Evolutionary conservation across 2,329 filamentous ascomycete genomes (phyloP).

Genomic region (Pyrenophora graminea): DNA sequence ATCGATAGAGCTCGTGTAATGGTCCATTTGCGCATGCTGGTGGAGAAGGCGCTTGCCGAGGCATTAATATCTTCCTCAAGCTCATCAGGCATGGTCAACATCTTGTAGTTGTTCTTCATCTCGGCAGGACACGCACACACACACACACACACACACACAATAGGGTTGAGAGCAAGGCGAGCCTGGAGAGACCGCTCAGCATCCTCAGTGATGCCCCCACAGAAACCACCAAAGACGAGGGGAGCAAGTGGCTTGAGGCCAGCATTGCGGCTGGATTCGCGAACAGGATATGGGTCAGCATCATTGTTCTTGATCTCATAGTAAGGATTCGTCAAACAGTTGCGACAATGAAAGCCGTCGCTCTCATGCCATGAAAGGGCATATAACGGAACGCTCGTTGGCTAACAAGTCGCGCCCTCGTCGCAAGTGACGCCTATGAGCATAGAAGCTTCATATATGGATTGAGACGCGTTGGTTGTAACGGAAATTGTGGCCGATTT

Average conservation of each 20-base stretch:
- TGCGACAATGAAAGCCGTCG: too few relatives aligned
- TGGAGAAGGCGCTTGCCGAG: neutral
- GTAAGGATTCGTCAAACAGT: too few relatives aligned
- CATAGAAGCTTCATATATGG: conserved; percentile 12
- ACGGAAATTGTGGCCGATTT: too few relatives aligned
- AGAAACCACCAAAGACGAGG: conserved; percentile 5
- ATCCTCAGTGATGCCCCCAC: neutral
- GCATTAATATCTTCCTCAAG: conserved; percentile 6
- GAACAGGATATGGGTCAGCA: too few relatives aligned
- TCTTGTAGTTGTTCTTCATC: conserved; percentile 2
- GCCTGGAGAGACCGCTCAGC: neutral
- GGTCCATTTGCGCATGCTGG: neutral
- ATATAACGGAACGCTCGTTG: too few relatives aligned
- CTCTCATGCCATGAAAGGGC: too few relatives aligned
- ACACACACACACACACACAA: neutral
- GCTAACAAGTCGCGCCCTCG: too few relatives aligned
- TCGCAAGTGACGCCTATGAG: conserved; percentile 9
- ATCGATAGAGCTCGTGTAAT: neutral
- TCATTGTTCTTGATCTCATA: too few relatives aligned
- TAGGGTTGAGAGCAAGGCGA: conserved; percentile 3
- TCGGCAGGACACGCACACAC: neutral
- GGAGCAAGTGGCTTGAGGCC: too few relatives aligned
- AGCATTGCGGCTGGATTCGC: too few relatives aligned
- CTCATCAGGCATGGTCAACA: conserved; percentile 7
- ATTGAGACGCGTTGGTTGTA: neutral